phyloP scores from a whole-genome alignment of 2,329 filamentous ascomycete genomes.

The Neonectria neomacrospora region DNA sequence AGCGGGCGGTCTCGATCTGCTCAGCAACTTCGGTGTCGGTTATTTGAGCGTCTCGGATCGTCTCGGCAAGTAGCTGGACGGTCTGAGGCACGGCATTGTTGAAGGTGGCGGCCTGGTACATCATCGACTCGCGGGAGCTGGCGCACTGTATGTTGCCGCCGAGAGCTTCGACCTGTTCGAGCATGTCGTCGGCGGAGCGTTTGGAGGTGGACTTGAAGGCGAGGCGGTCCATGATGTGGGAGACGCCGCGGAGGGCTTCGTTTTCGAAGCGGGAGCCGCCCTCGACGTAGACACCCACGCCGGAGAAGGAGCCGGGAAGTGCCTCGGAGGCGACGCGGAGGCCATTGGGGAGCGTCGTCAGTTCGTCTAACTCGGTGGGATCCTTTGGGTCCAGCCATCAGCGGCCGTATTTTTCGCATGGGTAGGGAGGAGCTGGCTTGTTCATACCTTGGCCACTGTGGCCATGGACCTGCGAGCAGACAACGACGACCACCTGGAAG shows the following conservation, averaged over 20 bases:
- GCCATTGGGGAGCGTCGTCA: constrained; percentile 92
- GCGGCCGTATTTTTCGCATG: background rate
- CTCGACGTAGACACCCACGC: constrained; percentile 95
- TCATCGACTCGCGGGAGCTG: constrained; percentile 92
- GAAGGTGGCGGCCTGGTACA: constrained; percentile 99
- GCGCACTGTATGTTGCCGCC: constrained; percentile 98
- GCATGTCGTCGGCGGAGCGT: constrained; percentile 82
- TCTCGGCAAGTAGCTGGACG: constrained; percentile 88
- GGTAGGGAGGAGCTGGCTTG: background rate
- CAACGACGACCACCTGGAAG: constrained; percentile 36
- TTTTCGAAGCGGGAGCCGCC: constrained; percentile 95
- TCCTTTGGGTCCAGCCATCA: constrained; percentile 59
- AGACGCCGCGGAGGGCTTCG: constrained; percentile 83
- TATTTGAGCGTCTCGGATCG: constrained; percentile 85
- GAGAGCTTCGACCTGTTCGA: constrained; percentile 86
- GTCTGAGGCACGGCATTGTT: constrained; percentile 89
- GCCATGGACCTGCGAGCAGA: constrained; percentile 45
- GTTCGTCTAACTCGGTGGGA: constrained; percentile 84
- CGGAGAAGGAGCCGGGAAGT: constrained; percentile 92
- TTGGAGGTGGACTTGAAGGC: constrained; percentile 90
- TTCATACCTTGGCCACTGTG: constrained; percentile 49
- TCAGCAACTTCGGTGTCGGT: constrained; percentile 87
- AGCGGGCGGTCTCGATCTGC: constrained; percentile 91
- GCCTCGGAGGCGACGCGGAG: constrained; percentile 95
- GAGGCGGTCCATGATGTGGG: constrained; percentile 94